Conservation (phyloP, 768 basidiomycete species). For the Favolaschia claudopus region DNA sequence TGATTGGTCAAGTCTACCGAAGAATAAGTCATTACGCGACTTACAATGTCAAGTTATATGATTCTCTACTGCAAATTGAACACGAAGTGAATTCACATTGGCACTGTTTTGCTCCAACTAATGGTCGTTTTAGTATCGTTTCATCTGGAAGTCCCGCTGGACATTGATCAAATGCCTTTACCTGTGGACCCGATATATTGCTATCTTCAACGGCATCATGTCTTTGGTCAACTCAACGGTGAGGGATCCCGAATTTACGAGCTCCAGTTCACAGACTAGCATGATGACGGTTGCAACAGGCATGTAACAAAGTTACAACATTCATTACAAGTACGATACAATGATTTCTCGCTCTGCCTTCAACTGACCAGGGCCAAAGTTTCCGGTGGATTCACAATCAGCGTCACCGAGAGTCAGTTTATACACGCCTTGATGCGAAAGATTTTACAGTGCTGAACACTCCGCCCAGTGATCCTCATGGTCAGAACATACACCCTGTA, state of each 20-base stretch:
- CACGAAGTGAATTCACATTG: constrained; percentile 6
- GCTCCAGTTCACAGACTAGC: neutral
- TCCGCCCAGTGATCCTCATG: neutral
- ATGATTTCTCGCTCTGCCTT: neutral
- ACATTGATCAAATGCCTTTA: constrained; percentile 18
- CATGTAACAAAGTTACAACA: neutral
- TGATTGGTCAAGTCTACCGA: neutral
- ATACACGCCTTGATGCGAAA: neutral
- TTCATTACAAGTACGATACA: no score
- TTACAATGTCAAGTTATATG: constrained; percentile 9
- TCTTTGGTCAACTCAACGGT: neutral
- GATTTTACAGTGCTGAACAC: neutral
- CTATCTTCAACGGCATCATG: neutral
- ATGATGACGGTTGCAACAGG: neutral
- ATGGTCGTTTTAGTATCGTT: neutral
- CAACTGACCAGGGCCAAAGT: neutral
- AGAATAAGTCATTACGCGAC: neutral
- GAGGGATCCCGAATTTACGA: neutral
- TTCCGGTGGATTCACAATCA: neutral
- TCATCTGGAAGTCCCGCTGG: constrained; percentile 18
- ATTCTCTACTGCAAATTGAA: constrained; percentile 14
- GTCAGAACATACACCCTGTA: constrained; percentile 6
- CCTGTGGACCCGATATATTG: constrained; percentile 18
- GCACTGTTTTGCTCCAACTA: neutral
- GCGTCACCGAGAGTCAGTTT: neutral